These are phyloP conservation scores for Pyrenophora teres DNA, from an alignment of 2,329 filamentous ascomycete species.

Conservation along the genomic window DNA sequence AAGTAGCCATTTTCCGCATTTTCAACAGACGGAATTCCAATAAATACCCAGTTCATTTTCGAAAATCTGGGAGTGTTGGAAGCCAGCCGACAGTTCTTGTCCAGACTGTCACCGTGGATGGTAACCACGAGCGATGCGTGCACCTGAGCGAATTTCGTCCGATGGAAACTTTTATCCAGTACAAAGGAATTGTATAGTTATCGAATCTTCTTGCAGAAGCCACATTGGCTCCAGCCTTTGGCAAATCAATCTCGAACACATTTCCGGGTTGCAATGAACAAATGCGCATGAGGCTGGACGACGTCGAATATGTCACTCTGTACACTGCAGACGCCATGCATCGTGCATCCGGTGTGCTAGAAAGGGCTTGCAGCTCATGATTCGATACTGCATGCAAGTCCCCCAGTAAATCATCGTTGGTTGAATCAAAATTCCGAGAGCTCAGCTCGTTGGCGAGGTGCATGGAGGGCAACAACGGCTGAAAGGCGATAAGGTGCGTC, in stretches of 20 bases:
- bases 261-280: constrained; percentile 4
- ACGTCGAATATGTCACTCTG: constrained; percentile 6
- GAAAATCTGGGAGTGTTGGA: background rate
- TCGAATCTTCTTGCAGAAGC: background rate
- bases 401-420: constrained; percentile 12
- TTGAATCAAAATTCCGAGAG: background rate
- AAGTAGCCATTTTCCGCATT: background rate
- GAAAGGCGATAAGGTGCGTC: constrained; percentile 13
- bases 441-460: constrained; percentile 13
- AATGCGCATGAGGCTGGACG: constrained; percentile 18
- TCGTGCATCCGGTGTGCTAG: constrained; percentile 22
- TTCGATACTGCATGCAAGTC: background rate
- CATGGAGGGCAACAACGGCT: constrained; percentile 12
- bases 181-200: background rate
- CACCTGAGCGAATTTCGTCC: constrained; percentile 7
- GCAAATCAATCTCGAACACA: background rate
- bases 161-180: constrained; percentile 1
- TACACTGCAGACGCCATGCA: constrained; percentile 11
- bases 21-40: too few relatives aligned
- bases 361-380: constrained; percentile 2
- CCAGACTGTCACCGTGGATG: background rate
- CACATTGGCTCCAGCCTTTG: constrained; percentile 1
- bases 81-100: background rate
- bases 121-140: background rate
- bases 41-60: background rate